Evolutionary conservation across 2,329 filamentous ascomycete species (phyloP).

Genomic region (Penicillium decumbens): DNA sequence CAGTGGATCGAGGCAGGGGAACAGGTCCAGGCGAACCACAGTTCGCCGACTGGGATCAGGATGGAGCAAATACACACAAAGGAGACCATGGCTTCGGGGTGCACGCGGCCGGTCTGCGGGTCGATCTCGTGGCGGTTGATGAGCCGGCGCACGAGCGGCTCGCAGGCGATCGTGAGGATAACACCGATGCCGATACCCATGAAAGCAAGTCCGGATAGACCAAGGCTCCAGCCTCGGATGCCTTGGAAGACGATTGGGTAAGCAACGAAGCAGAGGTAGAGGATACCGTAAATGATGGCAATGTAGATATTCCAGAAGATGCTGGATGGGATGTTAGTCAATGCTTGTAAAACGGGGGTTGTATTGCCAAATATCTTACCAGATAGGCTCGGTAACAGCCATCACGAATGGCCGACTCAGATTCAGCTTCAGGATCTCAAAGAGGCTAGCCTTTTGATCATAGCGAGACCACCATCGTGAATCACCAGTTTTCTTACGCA

Average conservation of each 20-base stretch:
- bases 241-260: conserved; percentile 79
- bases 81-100: conserved; percentile 75
- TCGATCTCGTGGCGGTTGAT: conserved; percentile 74
- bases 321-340: conserved; percentile 37
- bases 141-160: conserved; percentile 68
- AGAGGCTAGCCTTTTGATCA: conserved; percentile 64
- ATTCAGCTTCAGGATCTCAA: conserved; percentile 66
- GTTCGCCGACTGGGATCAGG: conserved; percentile 69
- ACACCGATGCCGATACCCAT: conserved; percentile 62
- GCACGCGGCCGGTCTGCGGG: conserved; percentile 65
- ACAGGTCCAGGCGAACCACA: conserved; percentile 86
- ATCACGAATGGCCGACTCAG: conserved; percentile 73
- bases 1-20: conserved; percentile 72
- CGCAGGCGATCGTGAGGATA: conserved; percentile 49
- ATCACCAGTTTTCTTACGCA: conserved; percentile 66
- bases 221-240: conserved; percentile 70
- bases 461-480: conserved; percentile 74
- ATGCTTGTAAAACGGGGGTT: neutral
- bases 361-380: conserved; percentile 46
- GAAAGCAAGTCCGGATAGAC: conserved; percentile 72
- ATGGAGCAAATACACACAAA: conserved; percentile 75
- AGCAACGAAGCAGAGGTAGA: conserved; percentile 86
- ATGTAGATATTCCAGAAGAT: conserved; percentile 70
- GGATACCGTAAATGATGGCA: conserved; percentile 74
- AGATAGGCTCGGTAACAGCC: conserved; percentile 77